These are phyloP conservation scores for Stylosanthes scabra DNA, from an alignment of 331 rosid species.

Conservation along the genomic window DNA sequence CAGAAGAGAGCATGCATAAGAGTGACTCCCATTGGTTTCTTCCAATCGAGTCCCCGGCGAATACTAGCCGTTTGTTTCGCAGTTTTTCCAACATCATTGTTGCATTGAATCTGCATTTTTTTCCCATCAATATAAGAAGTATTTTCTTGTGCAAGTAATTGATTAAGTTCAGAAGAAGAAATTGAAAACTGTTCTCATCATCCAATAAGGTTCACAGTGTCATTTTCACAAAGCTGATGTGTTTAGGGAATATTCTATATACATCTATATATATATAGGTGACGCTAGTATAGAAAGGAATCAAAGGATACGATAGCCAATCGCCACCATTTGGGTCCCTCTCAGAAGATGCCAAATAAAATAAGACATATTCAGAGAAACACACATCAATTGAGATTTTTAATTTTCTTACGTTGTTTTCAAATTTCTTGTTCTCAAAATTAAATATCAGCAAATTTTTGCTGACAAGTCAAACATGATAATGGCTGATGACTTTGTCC, in stretches of 20 bases:
- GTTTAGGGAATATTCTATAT: neutral
- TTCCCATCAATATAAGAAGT: too few relatives aligned
- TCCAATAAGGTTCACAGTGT: conserved; percentile 19
- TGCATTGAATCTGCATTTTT: conserved; percentile 73
- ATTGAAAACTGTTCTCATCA: neutral
- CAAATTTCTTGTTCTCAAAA: neutral
- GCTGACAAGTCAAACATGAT: neutral
- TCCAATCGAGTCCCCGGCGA: conserved; percentile 92
- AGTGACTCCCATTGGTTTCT: conserved; percentile 98
- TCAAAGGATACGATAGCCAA: conserved; percentile 7
- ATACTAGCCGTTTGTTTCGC: conserved; percentile 72
- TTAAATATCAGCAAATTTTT: neutral
- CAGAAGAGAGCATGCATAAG: conserved; percentile 90
- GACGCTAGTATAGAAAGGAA: neutral
- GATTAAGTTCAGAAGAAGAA: conserved; percentile 4
- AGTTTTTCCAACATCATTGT: conserved; percentile 75
- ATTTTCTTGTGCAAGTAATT: too few relatives aligned
- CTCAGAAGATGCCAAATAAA: conserved; percentile 7
- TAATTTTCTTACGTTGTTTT: neutral
- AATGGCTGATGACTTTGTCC: neutral
- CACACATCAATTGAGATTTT: neutral
- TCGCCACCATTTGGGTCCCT: conserved; percentile 25
- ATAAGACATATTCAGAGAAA: conserved; percentile 16
- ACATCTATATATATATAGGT: too few relatives aligned
- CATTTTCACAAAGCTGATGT: conserved; percentile 34